A percentile compares a stretch with the other conserved stretches of the same genome.
Conservation (phyloP, 352 stramenopile genomes). For the Globisporangium middletonii region DNA sequence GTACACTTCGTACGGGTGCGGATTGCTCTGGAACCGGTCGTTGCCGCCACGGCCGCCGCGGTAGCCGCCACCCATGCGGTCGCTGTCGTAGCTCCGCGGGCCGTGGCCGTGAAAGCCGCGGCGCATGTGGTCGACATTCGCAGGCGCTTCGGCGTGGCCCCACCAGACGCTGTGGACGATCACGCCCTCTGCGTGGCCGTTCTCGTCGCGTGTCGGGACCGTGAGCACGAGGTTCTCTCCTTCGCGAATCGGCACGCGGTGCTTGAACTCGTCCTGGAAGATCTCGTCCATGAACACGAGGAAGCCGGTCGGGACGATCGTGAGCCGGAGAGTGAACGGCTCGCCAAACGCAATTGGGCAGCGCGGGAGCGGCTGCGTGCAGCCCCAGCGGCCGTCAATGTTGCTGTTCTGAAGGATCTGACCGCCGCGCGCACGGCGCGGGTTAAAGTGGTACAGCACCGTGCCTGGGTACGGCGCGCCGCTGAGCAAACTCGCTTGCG, state of each 20-base stretch:
- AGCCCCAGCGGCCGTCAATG: slow-evolving; percentile 73
- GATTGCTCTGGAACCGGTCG: slow-evolving; percentile 35
- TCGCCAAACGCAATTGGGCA: slow-evolving; percentile 72
- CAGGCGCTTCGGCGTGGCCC: slow-evolving; percentile 68
- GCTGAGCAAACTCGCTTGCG: slow-evolving; percentile 61
- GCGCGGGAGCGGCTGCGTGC: slow-evolving; percentile 51
- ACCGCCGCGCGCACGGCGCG: slow-evolving; percentile 50
- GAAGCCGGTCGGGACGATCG: slow-evolving; percentile 62
- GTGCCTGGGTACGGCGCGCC: slow-evolving; percentile 66
- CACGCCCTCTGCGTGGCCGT: slow-evolving; percentile 61
- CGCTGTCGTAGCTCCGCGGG: slow-evolving; percentile 22
- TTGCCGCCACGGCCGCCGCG: slow-evolving; percentile 23
- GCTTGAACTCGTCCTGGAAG: slow-evolving; percentile 80
- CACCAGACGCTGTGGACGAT: slow-evolving; percentile 82
- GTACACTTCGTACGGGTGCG: slow-evolving; percentile 76
- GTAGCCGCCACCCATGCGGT: slow-evolving; percentile 6
- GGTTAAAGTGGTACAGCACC: slow-evolving; percentile 80
- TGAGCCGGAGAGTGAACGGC: slow-evolving; percentile 71
- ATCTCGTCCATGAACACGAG: slow-evolving; percentile 77
- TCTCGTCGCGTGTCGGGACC: slow-evolving; percentile 69
- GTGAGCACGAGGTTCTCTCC: slow-evolving; percentile 76
- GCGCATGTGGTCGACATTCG: slow-evolving; percentile 54
- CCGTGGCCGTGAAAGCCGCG: slow-evolving; percentile 10
- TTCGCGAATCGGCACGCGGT: slow-evolving; percentile 78
- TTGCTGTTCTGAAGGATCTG: slow-evolving; percentile 82